Conservation (phyloP, 169 alveolate species). For the Plasmodium cynomolgi region DNA sequence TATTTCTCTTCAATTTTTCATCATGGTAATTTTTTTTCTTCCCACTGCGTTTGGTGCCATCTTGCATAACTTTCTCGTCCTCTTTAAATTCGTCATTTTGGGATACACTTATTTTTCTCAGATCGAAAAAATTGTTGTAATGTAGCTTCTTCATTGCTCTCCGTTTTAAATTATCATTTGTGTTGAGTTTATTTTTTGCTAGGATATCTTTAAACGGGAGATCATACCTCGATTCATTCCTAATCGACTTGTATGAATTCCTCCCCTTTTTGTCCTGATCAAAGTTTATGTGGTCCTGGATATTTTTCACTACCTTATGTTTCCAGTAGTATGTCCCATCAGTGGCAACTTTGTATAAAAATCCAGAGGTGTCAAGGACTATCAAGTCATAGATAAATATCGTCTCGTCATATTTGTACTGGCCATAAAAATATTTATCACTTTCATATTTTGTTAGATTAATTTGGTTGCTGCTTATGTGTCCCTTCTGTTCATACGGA, state of each 20-base stretch:
- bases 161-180: slow-evolving; percentile 30
- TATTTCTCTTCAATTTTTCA: slow-evolving; percentile 24
- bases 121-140: neutral
- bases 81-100: neutral
- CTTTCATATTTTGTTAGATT: slow-evolving; percentile 27
- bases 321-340: slow-evolving; percentile 73
- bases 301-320: slow-evolving; percentile 40
- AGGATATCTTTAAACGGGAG: neutral
- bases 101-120: neutral
- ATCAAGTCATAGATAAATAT: slow-evolving; percentile 35
- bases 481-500: slow-evolving; percentile 16
- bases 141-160: slow-evolving; percentile 40
- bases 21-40: slow-evolving; percentile 4
- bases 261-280: slow-evolving; percentile 4
- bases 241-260: slow-evolving; percentile 3
- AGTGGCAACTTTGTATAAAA: slow-evolving; percentile 70
- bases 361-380: slow-evolving; percentile 60
- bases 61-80: neutral
- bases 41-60: neutral
- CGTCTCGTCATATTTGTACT: slow-evolving; percentile 47
- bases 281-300: slow-evolving; percentile 21
- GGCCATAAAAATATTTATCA: slow-evolving; percentile 48
- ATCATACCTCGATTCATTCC: neutral
- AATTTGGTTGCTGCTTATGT: slow-evolving; percentile 7
- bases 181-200: slow-evolving; percentile 8